Evolutionary conservation across 2,329 filamentous ascomycete genomes (phyloP).

Genomic region (Aspergillus brunneoviolaceus): DNA sequence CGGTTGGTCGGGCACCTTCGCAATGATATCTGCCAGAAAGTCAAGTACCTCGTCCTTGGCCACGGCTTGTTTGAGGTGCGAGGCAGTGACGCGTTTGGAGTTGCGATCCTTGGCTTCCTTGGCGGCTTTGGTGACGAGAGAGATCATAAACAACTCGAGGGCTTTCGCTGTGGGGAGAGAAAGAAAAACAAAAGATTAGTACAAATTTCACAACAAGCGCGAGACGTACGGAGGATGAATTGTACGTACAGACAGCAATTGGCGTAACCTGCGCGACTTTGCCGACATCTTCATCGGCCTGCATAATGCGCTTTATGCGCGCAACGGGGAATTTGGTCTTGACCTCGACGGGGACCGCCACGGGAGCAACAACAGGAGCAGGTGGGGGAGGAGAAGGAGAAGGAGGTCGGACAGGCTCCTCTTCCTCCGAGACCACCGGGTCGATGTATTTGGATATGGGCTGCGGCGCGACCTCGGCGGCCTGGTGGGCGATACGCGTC

Average conservation of each 20-base stretch:
- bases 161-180: slow-evolving; percentile 68
- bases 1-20: slow-evolving; percentile 71
- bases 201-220: neutral
- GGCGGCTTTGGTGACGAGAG: slow-evolving; percentile 84
- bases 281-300: slow-evolving; percentile 96
- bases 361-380: slow-evolving; percentile 21
- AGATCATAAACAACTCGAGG: slow-evolving; percentile 96
- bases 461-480: slow-evolving; percentile 30
- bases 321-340: slow-evolving; percentile 96
- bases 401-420: slow-evolving; percentile 20
- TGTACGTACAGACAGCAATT: slow-evolving; percentile 74
- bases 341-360: slow-evolving; percentile 65
- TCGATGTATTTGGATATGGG: slow-evolving; percentile 26
- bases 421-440: slow-evolving; percentile 15
- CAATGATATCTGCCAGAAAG: slow-evolving; percentile 86
- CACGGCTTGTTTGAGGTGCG: slow-evolving; percentile 89
- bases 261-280: slow-evolving; percentile 98
- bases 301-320: slow-evolving; percentile 98
- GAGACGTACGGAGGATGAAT: neutral
- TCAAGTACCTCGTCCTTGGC: slow-evolving; percentile 89
- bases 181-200: neutral
- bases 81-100: slow-evolving; percentile 84
- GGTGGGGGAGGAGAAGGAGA: neutral
- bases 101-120: slow-evolving; percentile 77
- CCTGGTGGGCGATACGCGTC: slow-evolving; percentile 33